Percentiles rank a stretch among this genome's conserved stretches.
Evolutionary conservation across 169 alveolate genomes (phyloP).

Genomic region (Plasmodium falciparum): DNA sequence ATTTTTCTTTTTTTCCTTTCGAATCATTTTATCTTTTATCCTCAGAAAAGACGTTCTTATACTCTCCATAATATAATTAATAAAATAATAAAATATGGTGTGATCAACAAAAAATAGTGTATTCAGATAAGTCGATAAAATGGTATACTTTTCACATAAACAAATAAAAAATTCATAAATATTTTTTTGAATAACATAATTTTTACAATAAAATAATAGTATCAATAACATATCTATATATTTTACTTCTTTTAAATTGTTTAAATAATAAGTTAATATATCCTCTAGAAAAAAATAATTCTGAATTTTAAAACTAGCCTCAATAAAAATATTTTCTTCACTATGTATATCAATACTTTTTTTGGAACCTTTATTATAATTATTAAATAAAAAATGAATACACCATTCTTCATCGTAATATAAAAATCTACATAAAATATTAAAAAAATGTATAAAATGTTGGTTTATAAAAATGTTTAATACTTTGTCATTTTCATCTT

Average conservation of each 20-base stretch:
- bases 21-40: neutral
- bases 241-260: constrained; percentile 41
- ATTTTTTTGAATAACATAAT: constrained; percentile 13
- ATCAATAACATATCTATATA: constrained; percentile 35
- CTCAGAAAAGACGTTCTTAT: neutral
- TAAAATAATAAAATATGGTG: constrained; percentile 13
- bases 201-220: constrained; percentile 32
- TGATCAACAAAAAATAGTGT: neutral
- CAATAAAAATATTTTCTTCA: constrained; percentile 16
- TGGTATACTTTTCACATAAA: constrained; percentile 25
- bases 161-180: constrained; percentile 47
- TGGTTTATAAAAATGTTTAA: constrained; percentile 21
- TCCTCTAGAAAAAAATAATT: constrained; percentile 52
- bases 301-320: neutral
- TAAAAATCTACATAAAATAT: constrained; percentile 44
- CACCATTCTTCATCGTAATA: constrained; percentile 34
- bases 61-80: neutral
- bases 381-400: constrained; percentile 1
- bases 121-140: constrained; percentile 10
- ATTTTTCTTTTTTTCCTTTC: neutral
- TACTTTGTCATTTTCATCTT: constrained; percentile 12
- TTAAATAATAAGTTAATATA: constrained; percentile 18
- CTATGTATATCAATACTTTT: constrained; percentile 1
- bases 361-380: neutral
- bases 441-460: constrained; percentile 25